Conservation (phyloP, 2,329 filamentous ascomycete species). For the Elsinoe arachidis region DNA sequence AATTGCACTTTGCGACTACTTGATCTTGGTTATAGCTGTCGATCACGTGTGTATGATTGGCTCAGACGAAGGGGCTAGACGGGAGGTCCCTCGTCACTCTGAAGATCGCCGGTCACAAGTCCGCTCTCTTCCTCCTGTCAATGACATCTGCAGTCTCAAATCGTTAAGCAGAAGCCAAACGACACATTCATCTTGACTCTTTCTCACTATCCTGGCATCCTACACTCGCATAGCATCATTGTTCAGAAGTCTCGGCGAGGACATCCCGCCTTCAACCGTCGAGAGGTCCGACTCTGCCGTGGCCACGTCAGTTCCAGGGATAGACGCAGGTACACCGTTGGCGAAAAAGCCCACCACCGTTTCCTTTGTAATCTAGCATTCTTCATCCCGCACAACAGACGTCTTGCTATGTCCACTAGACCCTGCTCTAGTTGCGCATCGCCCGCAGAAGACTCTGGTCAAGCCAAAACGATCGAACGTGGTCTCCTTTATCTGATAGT, state of each 20-base stretch:
- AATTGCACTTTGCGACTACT: conserved; percentile 8
- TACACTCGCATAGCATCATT: no score
- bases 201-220: neutral
- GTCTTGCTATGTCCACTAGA: neutral
- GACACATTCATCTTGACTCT: neutral
- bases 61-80: neutral
- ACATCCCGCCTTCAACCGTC: neutral
- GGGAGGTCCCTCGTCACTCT: neutral
- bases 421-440: neutral
- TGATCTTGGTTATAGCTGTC: conserved; percentile 1
- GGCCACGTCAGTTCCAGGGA: conserved; percentile 4
- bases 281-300: neutral
- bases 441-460: neutral
- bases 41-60: conserved; percentile 1
- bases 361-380: conserved; percentile 8
- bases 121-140: neutral
- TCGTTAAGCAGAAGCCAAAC: neutral
- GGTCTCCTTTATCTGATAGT: conserved; percentile 9
- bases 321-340: conserved; percentile 11
- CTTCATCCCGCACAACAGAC: neutral
- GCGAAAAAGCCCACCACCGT: neutral
- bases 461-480: neutral
- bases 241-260: no score
- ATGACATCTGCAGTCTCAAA: neutral
- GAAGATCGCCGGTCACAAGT: neutral